These are phyloP conservation scores for Olyra latifolia DNA, from an alignment of 176 grass and related monocot species.

Conservation along the genomic window DNA sequence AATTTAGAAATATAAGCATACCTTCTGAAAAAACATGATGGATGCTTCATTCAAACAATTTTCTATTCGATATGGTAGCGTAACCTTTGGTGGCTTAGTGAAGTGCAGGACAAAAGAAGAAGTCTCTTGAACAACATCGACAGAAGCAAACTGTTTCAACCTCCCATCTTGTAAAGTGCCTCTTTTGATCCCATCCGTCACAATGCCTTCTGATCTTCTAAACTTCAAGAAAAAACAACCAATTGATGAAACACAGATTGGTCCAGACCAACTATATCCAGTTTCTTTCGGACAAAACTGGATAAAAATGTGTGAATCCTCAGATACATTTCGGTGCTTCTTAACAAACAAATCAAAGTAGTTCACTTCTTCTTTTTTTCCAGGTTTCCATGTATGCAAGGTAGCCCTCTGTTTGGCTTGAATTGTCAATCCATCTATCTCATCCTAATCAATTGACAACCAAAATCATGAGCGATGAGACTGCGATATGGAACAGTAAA, in stretches of 20 bases:
- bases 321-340: constrained; percentile 61
- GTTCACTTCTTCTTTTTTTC: constrained; percentile 52
- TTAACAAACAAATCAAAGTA: constrained; percentile 73
- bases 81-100: constrained; percentile 49
- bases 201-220: constrained; percentile 40
- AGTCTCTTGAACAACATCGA: constrained; percentile 69
- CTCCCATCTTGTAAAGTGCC: constrained; percentile 40
- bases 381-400: constrained; percentile 67
- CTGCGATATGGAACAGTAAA: constrained; percentile 19
- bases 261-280: constrained; percentile 68
- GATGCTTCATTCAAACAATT: constrained; percentile 69
- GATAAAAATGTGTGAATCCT: constrained; percentile 76
- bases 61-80: constrained; percentile 82
- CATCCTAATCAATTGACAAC: constrained; percentile 53
- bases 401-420: constrained; percentile 61
- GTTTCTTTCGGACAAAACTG: constrained; percentile 60
- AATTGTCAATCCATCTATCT: constrained; percentile 56
- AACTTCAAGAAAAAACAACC: constrained; percentile 86
- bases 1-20: constrained; percentile 38
- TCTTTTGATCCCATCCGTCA: constrained; percentile 22
- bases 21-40: constrained; percentile 85
- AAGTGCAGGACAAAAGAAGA: constrained; percentile 69
- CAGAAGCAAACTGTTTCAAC: constrained; percentile 58
- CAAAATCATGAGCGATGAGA: constrained; percentile 27
- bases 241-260: constrained; percentile 72